A percentile compares a stretch with the other conserved stretches of the same genome.
Evolutionary conservation across 2,329 filamentous ascomycete species (phyloP).

Genomic region (Phaeosphaeriaceae sp.): DNA sequence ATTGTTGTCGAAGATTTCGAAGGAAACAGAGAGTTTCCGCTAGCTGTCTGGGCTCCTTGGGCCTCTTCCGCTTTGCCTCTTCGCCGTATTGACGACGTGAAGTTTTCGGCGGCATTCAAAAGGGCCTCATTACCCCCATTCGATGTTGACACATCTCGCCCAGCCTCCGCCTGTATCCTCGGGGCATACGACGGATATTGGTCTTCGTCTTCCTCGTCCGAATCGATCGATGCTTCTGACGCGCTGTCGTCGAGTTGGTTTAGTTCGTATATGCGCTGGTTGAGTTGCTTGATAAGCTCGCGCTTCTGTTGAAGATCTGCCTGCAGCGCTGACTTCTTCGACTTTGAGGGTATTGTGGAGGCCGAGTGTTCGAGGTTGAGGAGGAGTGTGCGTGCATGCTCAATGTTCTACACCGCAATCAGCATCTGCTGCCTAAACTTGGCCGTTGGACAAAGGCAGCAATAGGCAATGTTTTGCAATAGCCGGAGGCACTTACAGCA

Average conservation of each 20-base stretch:
- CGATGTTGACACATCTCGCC: slow-evolving; percentile 38
- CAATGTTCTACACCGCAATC: slow-evolving; percentile 65
- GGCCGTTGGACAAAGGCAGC: not conserved
- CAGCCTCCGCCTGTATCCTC: slow-evolving; percentile 39
- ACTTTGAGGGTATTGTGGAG: slow-evolving; percentile 50
- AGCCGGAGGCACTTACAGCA: slow-evolving; percentile 53
- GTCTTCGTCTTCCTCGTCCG: slow-evolving; percentile 54
- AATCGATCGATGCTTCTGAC: slow-evolving; percentile 44
- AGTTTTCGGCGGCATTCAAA: slow-evolving; percentile 41
- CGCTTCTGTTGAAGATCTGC: slow-evolving; percentile 69
- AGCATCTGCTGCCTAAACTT: not conserved
- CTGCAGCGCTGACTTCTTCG: slow-evolving; percentile 67
- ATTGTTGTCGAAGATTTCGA: slow-evolving; percentile 39
- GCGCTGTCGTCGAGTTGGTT: slow-evolving; percentile 62
- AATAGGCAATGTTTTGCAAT: not conserved
- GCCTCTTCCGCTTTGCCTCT: slow-evolving; percentile 31
- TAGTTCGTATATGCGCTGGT: slow-evolving; percentile 71
- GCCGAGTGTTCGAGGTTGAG: slow-evolving; percentile 75
- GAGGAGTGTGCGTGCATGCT: slow-evolving; percentile 73
- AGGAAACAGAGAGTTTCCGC: slow-evolving; percentile 51
- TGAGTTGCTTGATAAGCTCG: slow-evolving; percentile 69
- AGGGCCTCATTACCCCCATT: slow-evolving; percentile 42
- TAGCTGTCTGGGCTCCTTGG: slow-evolving; percentile 33
- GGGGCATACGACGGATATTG: slow-evolving; percentile 52
- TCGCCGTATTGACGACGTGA: slow-evolving; percentile 44